Evolutionary conservation across 805 yeast species (phyloP), one percentile per base, ranked within the genome.

Genomic region (Huiozyma naganishii): DNA sequence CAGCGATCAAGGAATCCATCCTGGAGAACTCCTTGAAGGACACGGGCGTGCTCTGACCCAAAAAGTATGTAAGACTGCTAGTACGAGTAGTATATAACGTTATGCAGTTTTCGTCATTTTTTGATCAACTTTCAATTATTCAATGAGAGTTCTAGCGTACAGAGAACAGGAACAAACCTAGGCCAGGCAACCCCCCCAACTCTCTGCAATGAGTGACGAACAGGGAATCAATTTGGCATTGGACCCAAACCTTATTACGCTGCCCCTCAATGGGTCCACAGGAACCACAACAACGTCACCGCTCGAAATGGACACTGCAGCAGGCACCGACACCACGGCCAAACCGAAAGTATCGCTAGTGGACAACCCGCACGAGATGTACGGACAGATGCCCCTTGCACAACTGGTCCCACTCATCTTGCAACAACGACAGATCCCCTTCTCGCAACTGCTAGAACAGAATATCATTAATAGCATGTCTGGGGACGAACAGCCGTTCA

Each of bases 1-100:
- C 87, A 9, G 89, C 90, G 6, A 85, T 84, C 34, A 80, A 79
- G 54, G 92, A 84, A 58, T 82, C 88, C 4, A 79, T 84, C 40
- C 69, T 85, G 57, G 87, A 83, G 52, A 84, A 83, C 57, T 70
- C 83, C 13, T 71, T 84, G 51, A 78, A 78, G 58, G 90, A 83
- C 53, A 79, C 86, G 42, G 92, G 92, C 29, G 72, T 84, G 39
- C 66, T 83, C 49, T 17, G 23, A 17, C 23, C 23, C 4, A 3
- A 4, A 4, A 62, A 47, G 32, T 11, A 28, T 35, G 28, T 8
- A 17, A 17, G 23, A 17, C 3, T 3, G 4, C n/a, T 35, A 27
- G n/a, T 27, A 3, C 4, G 4, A 3, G 4, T 17, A 17, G 23
- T 17, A 17, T 17, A 17, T 17, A 17, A 17, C 23, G 23, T 17